A percentile compares a stretch with the other conserved stretches of the same genome.
Conservation (phyloP, 495 filamentous ascomycete genomes). For the Penicillium herquei region DNA sequence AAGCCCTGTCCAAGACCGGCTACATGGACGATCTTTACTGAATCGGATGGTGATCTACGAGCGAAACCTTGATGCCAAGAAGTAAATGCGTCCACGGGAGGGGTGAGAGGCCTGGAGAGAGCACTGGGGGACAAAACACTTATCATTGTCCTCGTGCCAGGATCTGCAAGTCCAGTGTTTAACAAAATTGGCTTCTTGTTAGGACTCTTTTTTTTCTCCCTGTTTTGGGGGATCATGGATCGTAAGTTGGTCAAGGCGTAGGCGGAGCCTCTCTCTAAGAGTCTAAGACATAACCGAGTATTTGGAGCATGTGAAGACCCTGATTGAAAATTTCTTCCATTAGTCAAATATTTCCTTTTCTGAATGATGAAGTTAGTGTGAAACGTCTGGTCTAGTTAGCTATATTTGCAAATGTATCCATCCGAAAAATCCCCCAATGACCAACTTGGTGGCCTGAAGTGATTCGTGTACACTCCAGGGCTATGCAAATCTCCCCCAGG, state of each 20-base stretch:
- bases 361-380: no score
- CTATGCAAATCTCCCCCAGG: slow-evolving; percentile 16
- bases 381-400: not conserved
- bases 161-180: slow-evolving; percentile 1
- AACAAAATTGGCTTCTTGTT: not conserved
- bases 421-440: slow-evolving; percentile 7
- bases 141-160: slow-evolving; percentile 4
- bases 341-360: no score
- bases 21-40: slow-evolving; percentile 13
- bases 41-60: slow-evolving; percentile 15
- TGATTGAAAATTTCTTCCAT: not conserved
- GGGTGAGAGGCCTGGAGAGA: slow-evolving; percentile 4
- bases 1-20: slow-evolving; percentile 8
- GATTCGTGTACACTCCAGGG: slow-evolving; percentile 15
- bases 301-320: slow-evolving; percentile 31
- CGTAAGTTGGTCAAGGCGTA: slow-evolving; percentile 11
- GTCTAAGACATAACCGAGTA: slow-evolving; percentile 7
- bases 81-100: slow-evolving; percentile 8
- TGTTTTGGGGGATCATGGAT: slow-evolving; percentile 10
- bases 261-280: slow-evolving; percentile 19
- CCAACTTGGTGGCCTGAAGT: not conserved
- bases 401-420: slow-evolving; percentile 7
- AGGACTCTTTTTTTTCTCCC: no score
- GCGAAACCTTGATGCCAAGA: slow-evolving; percentile 23
- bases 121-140: not conserved